These are phyloP conservation scores for Penicillium crystallinum DNA, from an alignment of 495 filamentous ascomycete genomes.

Conservation along the genomic window DNA sequence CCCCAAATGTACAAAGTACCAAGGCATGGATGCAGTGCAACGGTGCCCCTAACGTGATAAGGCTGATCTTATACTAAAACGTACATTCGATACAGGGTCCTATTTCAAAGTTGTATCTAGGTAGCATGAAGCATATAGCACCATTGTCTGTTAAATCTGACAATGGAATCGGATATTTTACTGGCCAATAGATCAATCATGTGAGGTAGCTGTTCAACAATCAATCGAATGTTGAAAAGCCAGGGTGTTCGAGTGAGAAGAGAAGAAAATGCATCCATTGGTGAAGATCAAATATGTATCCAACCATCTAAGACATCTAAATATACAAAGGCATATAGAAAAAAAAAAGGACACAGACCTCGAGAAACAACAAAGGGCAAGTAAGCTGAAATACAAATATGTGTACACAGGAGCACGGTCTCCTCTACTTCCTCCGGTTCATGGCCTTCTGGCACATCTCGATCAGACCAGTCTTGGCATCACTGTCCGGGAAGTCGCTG, in stretches of 20 bases:
- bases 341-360: slow-evolving; percentile 1
- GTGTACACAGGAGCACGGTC: slow-evolving; percentile 17
- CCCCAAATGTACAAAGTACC: no score
- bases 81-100: no score
- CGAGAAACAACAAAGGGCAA: slow-evolving; percentile 1
- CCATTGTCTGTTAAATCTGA: no score
- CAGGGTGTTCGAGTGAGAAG: not conserved
- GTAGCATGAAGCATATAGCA: no score
- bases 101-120: no score
- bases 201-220: no score
- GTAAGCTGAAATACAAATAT: slow-evolving; percentile 16
- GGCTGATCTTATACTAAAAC: no score
- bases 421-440: slow-evolving; percentile 71
- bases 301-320: slow-evolving; percentile 16
- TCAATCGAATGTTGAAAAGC: not conserved
- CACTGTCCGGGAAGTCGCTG: slow-evolving; percentile 76
- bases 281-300: slow-evolving; percentile 4
- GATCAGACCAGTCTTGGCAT: slow-evolving; percentile 83
- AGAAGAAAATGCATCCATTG: not conserved
- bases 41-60: not conserved
- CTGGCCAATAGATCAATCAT: no score
- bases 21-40: no score
- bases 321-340: slow-evolving; percentile 20
- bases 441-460: slow-evolving; percentile 93
- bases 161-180: no score